Conservation (phyloP, 345 rosid genomes). For the Anastatica hierochuntica region DNA sequence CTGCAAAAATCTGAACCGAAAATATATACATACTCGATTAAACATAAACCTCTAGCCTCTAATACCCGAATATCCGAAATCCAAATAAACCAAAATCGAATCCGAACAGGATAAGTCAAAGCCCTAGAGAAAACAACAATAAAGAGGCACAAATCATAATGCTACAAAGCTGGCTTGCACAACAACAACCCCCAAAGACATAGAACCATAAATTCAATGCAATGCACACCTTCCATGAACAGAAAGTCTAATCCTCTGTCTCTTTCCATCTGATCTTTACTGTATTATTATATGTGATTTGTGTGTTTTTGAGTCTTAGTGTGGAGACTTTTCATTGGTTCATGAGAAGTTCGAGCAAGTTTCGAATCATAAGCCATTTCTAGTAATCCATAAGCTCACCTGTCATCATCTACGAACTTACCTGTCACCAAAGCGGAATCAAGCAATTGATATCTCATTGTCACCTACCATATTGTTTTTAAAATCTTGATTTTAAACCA, state of each 20-base stretch:
- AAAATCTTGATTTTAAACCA: conserved; percentile 8
- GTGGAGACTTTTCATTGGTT: conserved; percentile 14
- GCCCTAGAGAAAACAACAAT: background rate
- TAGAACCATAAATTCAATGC: conserved; percentile 17
- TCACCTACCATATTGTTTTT: conserved; percentile 8
- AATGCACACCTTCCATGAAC: conserved; percentile 11
- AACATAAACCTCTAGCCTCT: too few relatives aligned
- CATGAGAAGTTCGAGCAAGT: conserved; percentile 16
- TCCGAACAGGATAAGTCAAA: background rate
- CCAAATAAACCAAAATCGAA: too few relatives aligned
- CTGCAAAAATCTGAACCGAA: too few relatives aligned
- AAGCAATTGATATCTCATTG: conserved; percentile 15
- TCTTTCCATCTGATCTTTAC: conserved; percentile 17
- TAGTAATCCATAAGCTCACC: conserved; percentile 16
- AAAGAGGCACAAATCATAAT: conserved; percentile 4
- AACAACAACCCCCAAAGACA: conserved; percentile 12
- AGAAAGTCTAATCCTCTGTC: conserved; percentile 15
- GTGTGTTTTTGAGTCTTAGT: background rate
- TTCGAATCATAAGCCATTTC: conserved; percentile 18
- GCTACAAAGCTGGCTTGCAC: conserved; percentile 26
- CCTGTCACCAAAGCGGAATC: conserved; percentile 18
- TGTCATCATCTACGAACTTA: conserved; percentile 15
- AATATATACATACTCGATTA: too few relatives aligned
- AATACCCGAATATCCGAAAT: too few relatives aligned
- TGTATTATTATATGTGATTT: conserved; percentile 9